Conservation (phyloP, 2,329 filamentous ascomycete genomes). For the Knufia fluminis region DNA sequence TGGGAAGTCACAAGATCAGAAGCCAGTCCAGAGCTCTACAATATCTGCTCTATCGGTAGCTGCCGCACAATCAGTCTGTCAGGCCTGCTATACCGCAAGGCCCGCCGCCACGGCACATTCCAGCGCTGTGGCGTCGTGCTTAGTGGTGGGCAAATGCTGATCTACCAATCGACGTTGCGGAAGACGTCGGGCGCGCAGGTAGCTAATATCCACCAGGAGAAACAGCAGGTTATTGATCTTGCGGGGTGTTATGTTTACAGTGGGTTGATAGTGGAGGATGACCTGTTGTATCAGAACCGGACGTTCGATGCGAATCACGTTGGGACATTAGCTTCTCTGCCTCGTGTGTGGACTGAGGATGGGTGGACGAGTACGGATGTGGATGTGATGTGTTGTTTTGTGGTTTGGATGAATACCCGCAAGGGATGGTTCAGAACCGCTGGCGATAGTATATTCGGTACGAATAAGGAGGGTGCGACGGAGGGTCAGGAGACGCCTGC, state of each 20-base stretch:
- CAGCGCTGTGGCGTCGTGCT: conserved; percentile 52
- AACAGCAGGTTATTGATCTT: conserved; percentile 50
- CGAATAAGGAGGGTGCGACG: background rate
- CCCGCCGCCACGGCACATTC: conserved; percentile 53
- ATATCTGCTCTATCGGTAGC: conserved; percentile 55
- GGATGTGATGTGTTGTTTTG: conserved; percentile 25
- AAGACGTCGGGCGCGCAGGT: conserved; percentile 46
- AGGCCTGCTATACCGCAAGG: conserved; percentile 55
- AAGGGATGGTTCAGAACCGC: conserved; percentile 21
- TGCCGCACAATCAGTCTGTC: conserved; percentile 55
- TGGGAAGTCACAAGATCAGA: conserved; percentile 59
- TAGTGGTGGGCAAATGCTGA: conserved; percentile 47
- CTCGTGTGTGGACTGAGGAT: conserved; percentile 25
- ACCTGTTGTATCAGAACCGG: conserved; percentile 40
- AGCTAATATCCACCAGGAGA: conserved; percentile 53
- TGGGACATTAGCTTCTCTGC: conserved; percentile 16
- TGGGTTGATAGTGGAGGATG: conserved; percentile 52
- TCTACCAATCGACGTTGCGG: conserved; percentile 53
- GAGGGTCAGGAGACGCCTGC: background rate
- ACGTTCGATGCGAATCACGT: conserved; percentile 24
- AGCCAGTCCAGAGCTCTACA: conserved; percentile 56
- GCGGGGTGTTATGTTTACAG: conserved; percentile 58
- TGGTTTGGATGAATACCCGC: conserved; percentile 20
- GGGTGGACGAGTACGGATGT: conserved; percentile 23
- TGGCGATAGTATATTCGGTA: conserved; percentile 6